Evolutionary conservation across 2,329 filamentous ascomycete genomes (phyloP).

Genomic region (Juglanconis oblonga): DNA sequence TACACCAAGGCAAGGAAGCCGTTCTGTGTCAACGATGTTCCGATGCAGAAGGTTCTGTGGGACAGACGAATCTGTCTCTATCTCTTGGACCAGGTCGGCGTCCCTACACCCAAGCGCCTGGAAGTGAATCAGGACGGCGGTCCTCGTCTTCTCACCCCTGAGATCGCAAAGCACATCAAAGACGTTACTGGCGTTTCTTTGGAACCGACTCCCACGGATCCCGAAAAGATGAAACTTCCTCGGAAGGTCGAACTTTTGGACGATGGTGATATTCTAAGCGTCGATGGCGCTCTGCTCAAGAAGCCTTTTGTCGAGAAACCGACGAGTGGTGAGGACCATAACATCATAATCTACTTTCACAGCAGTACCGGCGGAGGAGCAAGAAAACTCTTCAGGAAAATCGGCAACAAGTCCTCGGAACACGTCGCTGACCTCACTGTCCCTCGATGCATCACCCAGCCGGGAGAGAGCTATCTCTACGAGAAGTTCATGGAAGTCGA

Average conservation of each 20-base stretch:
- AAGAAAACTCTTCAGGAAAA: constrained; percentile 88
- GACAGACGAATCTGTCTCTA: constrained; percentile 86
- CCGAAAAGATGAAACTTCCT: constrained; percentile 52
- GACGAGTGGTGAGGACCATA: constrained; percentile 97
- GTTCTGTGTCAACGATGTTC: constrained; percentile 95
- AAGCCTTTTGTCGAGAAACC: constrained; percentile 99
- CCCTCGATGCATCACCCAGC: constrained; percentile 79
- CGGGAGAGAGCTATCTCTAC: constrained; percentile 84
- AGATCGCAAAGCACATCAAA: constrained; percentile 76
- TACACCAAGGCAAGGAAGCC: constrained; percentile 92
- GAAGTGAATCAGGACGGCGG: constrained; percentile 94
- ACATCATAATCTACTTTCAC: constrained; percentile 97
- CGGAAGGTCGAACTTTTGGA: constrained; percentile 81
- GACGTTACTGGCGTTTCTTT: constrained; percentile 76
- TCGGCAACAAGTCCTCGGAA: constrained; percentile 98
- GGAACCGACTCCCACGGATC: constrained; percentile 66
- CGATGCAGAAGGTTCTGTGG: constrained; percentile 97
- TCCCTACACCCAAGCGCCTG: constrained; percentile 82
- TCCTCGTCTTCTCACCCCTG: constrained; percentile 71
- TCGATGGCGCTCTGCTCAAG: constrained; percentile 76
- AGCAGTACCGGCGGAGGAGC: constrained; percentile 72
- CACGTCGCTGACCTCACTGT: constrained; percentile 74
- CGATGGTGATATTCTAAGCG: constrained; percentile 80
- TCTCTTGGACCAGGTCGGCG: constrained; percentile 83
- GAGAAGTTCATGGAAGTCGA: constrained; percentile 96